A percentile compares a stretch with the other conserved stretches of the same genome.
These are phyloP conservation scores for Aspergillus aculeatus DNA, from an alignment of 2,329 filamentous ascomycete species.

Conservation along the genomic window DNA sequence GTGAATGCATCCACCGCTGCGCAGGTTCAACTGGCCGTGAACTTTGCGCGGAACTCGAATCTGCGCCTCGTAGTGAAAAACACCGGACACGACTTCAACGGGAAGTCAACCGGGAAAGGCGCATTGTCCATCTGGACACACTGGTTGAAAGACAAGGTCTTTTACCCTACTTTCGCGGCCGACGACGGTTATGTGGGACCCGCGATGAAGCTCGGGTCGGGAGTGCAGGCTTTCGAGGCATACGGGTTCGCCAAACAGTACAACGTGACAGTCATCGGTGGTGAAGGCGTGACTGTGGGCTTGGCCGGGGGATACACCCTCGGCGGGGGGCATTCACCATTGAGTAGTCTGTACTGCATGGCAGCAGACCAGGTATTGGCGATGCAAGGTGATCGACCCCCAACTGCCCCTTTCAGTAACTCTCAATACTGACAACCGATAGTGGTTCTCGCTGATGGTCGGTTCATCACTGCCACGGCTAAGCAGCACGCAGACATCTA, in stretches of 20 bases:
- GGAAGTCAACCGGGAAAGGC: conserved; percentile 58
- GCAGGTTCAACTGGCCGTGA: conserved; percentile 36
- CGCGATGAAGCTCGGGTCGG: conserved; percentile 55
- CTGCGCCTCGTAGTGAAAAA: conserved; percentile 43
- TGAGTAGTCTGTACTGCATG: conserved; percentile 52
- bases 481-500: conserved; percentile 44
- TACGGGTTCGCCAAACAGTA: conserved; percentile 47
- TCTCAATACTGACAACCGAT: background rate
- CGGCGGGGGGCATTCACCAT: conserved; percentile 45
- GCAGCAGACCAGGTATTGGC: conserved; percentile 57
- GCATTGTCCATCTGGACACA: conserved; percentile 30
- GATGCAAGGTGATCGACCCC: conserved; percentile 35
- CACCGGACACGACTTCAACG: conserved; percentile 50
- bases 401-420: background rate
- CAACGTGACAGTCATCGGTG: conserved; percentile 53
- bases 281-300: conserved; percentile 54
- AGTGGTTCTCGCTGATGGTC: conserved; percentile 20
- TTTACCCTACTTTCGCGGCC: conserved; percentile 35
- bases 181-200: conserved; percentile 47
- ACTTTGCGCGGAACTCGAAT: conserved; percentile 26
- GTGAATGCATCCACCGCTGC: conserved; percentile 34
- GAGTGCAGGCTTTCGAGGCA: conserved; percentile 50
- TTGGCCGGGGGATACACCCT: conserved; percentile 45
- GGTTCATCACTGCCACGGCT: conserved; percentile 21
- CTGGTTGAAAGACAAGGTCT: conserved; percentile 20